phyloP scores from a whole-genome alignment of 2,329 filamentous ascomycete species.

The Ilyonectria robusta region DNA sequence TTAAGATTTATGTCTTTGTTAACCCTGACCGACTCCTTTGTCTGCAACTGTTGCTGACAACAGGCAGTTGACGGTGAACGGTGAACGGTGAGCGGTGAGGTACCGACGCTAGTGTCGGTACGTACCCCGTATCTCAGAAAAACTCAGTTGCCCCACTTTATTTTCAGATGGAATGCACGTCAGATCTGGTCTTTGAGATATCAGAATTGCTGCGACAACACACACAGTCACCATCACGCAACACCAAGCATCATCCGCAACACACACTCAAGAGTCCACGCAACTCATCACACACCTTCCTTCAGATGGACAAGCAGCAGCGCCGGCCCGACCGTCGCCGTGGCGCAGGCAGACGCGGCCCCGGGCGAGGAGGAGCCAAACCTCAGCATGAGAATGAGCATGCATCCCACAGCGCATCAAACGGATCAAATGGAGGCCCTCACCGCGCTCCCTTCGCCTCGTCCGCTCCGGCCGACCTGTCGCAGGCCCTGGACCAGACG shows the following conservation, averaged over 20 bases:
- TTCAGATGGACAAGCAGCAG: constrained; percentile 11
- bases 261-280: background rate
- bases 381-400: background rate
- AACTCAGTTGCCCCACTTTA: background rate
- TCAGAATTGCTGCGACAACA: background rate
- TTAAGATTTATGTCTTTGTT: too few species aligned
- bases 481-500: background rate
- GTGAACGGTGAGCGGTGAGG: background rate
- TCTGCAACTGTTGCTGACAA: background rate
- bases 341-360: background rate
- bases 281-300: background rate
- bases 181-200: background rate
- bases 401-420: background rate
- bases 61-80: background rate
- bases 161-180: background rate
- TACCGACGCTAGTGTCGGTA: background rate
- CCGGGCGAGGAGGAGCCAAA: background rate
- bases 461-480: background rate
- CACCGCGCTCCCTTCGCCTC: background rate
- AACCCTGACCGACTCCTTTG: background rate
- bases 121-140: background rate
- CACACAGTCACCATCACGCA: background rate
- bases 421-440: background rate
- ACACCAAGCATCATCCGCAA: background rate
- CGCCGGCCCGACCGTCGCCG: constrained; percentile 9